These are phyloP conservation scores for Zygnema circumcarinatum DNA, from an alignment of 139 green algal genomes.

Conservation along the genomic window DNA sequence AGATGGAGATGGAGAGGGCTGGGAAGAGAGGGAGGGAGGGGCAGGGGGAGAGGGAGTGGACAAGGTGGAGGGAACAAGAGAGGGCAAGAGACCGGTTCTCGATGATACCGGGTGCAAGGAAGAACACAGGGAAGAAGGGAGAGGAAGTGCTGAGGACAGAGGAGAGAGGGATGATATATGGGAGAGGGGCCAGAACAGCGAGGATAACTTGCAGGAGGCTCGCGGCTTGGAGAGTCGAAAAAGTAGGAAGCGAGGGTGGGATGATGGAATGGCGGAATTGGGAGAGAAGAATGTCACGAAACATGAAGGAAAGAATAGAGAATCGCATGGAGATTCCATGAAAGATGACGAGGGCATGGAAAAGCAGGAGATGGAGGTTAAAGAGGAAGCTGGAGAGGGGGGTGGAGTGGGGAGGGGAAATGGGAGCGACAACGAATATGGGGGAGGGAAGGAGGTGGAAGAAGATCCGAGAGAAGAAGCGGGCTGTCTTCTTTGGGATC, in stretches of 20 bases:
- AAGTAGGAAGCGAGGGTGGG: too few species aligned
- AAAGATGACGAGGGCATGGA: not conserved
- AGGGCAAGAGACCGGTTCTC: too few species aligned
- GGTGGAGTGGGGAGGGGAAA: not conserved
- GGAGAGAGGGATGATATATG: not conserved
- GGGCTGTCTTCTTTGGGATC: slow-evolving; percentile 16
- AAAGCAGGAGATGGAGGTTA: not conserved
- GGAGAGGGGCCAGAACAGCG: not conserved
- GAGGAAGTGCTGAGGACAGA: not conserved
- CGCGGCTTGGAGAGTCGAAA: too few species aligned
- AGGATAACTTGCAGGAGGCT: not conserved
- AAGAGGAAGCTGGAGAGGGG: not conserved
- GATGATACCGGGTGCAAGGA: not conserved
- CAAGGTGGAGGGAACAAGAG: too few species aligned
- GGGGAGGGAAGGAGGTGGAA: not conserved
- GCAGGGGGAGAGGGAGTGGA: too few species aligned
- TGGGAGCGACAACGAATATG: not conserved
- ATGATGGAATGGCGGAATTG: not conserved
- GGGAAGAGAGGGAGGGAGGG: not conserved
- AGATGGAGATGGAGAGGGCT: too few species aligned
- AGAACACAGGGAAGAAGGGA: not conserved
- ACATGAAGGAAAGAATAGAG: not conserved
- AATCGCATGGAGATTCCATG: not conserved
- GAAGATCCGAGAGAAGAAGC: slow-evolving; percentile 27
- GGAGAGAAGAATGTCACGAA: not conserved